These are phyloP conservation scores for Quercus cerris DNA, from an alignment of 306 rosid genomes.

Conservation along the genomic window DNA sequence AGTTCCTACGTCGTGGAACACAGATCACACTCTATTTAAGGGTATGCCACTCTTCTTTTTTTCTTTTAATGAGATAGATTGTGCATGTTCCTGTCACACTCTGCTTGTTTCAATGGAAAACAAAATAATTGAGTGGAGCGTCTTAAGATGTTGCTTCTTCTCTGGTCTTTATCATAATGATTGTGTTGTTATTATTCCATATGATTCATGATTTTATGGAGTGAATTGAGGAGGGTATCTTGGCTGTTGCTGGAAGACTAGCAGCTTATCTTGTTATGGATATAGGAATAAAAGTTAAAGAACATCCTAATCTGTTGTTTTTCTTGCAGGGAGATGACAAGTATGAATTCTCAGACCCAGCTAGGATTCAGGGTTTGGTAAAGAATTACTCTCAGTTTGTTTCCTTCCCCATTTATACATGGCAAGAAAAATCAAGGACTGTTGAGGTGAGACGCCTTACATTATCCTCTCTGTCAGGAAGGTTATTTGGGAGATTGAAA, in stretches of 20 bases:
- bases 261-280: too few species aligned
- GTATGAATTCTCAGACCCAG: conserved; percentile 88
- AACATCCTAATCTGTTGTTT: not conserved
- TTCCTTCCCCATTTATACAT: conserved; percentile 93
- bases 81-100: not conserved
- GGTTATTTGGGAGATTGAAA: not conserved
- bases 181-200: too few species aligned
- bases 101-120: not conserved
- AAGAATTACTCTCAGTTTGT: conserved; percentile 98
- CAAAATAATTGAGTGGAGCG: not conserved
- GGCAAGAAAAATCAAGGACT: conserved; percentile 93
- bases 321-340: conserved; percentile 77
- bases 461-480: not conserved
- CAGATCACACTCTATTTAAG: conserved; percentile 83
- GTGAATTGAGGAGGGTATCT: too few species aligned
- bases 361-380: conserved; percentile 83
- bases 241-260: not conserved
- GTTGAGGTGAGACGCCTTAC: conserved; percentile 61
- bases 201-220: too few species aligned
- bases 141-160: not conserved
- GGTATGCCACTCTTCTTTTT: conserved; percentile 40
- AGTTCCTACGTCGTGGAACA: conserved; percentile 74
- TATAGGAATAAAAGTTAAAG: not conserved
- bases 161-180: too few species aligned
- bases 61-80: not conserved